Base-by-base conservation (phyloP, 2,329 filamentous ascomycete genomes). In the Furcasterigmium furcatum region DNA sequence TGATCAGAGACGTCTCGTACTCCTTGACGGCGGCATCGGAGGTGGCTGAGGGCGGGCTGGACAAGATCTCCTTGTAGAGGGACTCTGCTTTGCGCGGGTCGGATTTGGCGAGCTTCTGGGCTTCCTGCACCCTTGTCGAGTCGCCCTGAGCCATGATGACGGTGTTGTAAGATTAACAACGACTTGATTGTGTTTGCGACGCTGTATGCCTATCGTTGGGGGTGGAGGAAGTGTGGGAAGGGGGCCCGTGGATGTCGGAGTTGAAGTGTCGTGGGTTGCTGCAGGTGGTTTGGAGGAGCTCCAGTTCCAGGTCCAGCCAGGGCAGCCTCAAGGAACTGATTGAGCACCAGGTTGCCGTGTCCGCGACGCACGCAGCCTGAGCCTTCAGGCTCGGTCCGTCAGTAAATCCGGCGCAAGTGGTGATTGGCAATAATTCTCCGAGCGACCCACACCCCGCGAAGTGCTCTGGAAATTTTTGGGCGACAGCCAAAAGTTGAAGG, bases 1-100 rank as follows among this genome's bases (percentile, higher is more conserved):
- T 88, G 61, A 96, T 80, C 64, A 99, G 71, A 21, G 94, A 91
- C 56, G 79, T 79, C 75, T 99, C 94, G 60, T 96, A 99, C 67
- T 96, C 90, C 67, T 88, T 85, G 55, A 92, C 84, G 48, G 91
- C 89, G 30, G 86, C 82, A 68, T 99, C 94, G 50, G 81, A 84
- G 48, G 84, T 94, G 49, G 87, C 83, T 43, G 88, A 88, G 19
- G 91, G 91, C 30, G 89, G 84, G 70, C 88, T 86, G 44, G 90
- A 85, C 55, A 96, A 82, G 63, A 97, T 88, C 46, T 94, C 86
- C 70, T 92, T 90, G 78, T 92, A 97, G 64, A 89, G 82, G 59
- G 80, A 75, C 73, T 95, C 91, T 52, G 92, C 90, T 76, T 94
- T 88, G 60, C 79, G 73, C 55, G 91, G 87, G 63, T 95, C 82